A percentile compares a stretch with the other conserved stretches of the same genome.
phyloP scores from a whole-genome alignment of 768 basidiomycete species.

The Mycena olivaceomarginata region DNA sequence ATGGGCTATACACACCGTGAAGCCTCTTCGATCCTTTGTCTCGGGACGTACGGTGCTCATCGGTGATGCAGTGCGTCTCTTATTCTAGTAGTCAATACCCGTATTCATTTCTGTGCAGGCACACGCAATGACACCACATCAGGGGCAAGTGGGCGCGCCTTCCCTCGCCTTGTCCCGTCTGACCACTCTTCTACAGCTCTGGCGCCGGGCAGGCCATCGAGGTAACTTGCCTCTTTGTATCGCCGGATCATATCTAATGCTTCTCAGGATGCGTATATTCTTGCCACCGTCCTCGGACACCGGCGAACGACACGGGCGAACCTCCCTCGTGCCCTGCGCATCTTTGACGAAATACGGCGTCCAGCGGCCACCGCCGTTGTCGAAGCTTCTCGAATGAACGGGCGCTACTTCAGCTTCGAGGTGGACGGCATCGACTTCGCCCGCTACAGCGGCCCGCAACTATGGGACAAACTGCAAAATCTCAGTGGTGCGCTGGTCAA shows the following conservation, averaged over 20 bases:
- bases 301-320: slow-evolving; percentile 60
- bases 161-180: background rate
- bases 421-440: slow-evolving; percentile 53
- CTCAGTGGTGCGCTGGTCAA: slow-evolving; percentile 65
- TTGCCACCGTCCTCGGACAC: slow-evolving; percentile 68
- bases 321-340: slow-evolving; percentile 61
- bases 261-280: slow-evolving; percentile 70
- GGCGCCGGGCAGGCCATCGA: slow-evolving; percentile 78
- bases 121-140: slow-evolving; percentile 73
- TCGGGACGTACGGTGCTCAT: slow-evolving; percentile 69
- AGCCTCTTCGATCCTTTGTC: slow-evolving; percentile 70
- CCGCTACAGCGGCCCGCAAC: slow-evolving; percentile 24
- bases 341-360: slow-evolving; percentile 71
- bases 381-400: slow-evolving; percentile 62
- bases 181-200: slow-evolving; percentile 48
- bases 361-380: slow-evolving; percentile 64
- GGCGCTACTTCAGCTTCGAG: slow-evolving; percentile 63
- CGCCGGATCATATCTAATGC: slow-evolving; percentile 46
- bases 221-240: slow-evolving; percentile 51
- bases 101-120: slow-evolving; percentile 62
- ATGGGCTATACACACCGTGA: slow-evolving; percentile 80
- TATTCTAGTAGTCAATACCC: slow-evolving; percentile 15
- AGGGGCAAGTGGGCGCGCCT: slow-evolving; percentile 54
- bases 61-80: slow-evolving; percentile 68
- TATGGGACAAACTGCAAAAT: slow-evolving; percentile 56